A percentile compares a stretch with the other conserved stretches of the same genome.
Evolutionary conservation across 768 basidiomycete species (phyloP).

Genomic region (Podaxis carcinomalis): DNA sequence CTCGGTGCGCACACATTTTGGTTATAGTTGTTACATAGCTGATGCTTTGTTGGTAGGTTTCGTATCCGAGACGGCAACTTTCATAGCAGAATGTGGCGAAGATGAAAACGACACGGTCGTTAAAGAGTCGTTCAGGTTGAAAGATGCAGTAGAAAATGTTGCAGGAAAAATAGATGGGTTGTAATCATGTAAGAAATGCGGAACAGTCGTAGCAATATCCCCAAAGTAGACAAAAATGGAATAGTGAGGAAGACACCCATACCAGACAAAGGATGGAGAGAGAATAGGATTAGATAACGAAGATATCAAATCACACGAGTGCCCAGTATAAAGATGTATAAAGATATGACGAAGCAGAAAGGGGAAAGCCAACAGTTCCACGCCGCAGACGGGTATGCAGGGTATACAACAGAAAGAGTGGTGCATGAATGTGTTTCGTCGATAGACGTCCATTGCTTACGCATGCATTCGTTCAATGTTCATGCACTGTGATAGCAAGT

Average conservation of each 20-base stretch:
- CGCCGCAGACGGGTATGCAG: slow-evolving; percentile 4
- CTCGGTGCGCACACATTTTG: slow-evolving; percentile 40
- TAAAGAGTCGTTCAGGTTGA: slow-evolving; percentile 60
- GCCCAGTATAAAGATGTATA: slow-evolving; percentile 9
- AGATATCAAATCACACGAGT: slow-evolving; percentile 13
- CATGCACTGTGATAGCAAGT: slow-evolving; percentile 63
- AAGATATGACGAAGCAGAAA: slow-evolving; percentile 10
- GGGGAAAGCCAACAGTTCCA: no score
- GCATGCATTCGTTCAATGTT: slow-evolving; percentile 49
- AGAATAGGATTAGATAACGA: slow-evolving; percentile 8
- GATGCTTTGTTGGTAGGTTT: slow-evolving; percentile 45
- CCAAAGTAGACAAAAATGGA: slow-evolving; percentile 1
- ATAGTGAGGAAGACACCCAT: slow-evolving; percentile 17
- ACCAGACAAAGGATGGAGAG: slow-evolving; percentile 11
- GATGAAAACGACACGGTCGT: slow-evolving; percentile 87
- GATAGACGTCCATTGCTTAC: not conserved
- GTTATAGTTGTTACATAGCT: slow-evolving; percentile 1
- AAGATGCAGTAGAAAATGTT: slow-evolving; percentile 65
- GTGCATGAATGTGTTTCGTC: not conserved
- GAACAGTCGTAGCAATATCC: not conserved
- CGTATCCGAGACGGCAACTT: slow-evolving; percentile 75
- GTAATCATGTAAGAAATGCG: slow-evolving; percentile 18
- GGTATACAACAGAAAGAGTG: slow-evolving; percentile 6
- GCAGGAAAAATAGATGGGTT: slow-evolving; percentile 59
- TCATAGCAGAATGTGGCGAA: slow-evolving; percentile 83